Percentiles rank a stretch among this genome's conserved stretches.
These are phyloP conservation scores for Rosa hybrid DNA, from an alignment of 331 rosid species.

Conservation along the genomic window DNA sequence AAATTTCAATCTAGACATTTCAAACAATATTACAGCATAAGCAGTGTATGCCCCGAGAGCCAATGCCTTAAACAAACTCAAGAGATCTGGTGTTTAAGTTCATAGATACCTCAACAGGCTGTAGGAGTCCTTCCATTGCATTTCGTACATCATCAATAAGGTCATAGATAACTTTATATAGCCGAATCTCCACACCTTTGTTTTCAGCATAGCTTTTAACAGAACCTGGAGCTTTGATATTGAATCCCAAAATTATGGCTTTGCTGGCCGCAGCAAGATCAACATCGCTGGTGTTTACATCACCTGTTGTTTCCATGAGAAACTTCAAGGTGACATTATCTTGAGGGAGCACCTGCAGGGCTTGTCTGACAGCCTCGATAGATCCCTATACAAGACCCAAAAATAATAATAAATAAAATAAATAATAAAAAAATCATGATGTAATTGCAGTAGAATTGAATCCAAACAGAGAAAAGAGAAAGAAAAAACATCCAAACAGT, in stretches of 20 bases:
- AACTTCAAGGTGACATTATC: slow-evolving; percentile 87
- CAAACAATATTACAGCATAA: slow-evolving; percentile 12
- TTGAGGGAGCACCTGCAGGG: slow-evolving; percentile 89
- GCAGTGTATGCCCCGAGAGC: background rate
- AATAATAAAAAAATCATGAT: slow-evolving; percentile 5
- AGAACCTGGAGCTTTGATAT: slow-evolving; percentile 72
- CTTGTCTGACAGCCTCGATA: slow-evolving; percentile 92
- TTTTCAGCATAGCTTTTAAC: slow-evolving; percentile 84
- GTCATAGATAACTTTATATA: slow-evolving; percentile 88
- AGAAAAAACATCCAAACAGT: slow-evolving; percentile 7
- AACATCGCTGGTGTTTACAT: slow-evolving; percentile 79
- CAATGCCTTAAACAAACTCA: slow-evolving; percentile 16
- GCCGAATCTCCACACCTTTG: slow-evolving; percentile 86
- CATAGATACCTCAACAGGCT: slow-evolving; percentile 65
- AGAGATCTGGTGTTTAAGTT: slow-evolving; percentile 7
- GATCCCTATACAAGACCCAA: slow-evolving; percentile 66
- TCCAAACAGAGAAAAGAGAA: background rate
- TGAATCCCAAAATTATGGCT: slow-evolving; percentile 86
- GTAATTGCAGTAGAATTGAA: slow-evolving; percentile 22
- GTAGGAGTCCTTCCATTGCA: slow-evolving; percentile 98
- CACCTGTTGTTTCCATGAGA: slow-evolving; percentile 94
- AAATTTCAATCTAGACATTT: slow-evolving; percentile 26
- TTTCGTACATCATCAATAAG: slow-evolving; percentile 85
- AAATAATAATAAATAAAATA: background rate
- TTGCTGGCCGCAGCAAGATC: slow-evolving; percentile 95